Conservation (phyloP, 164 flowering plant genomes). For the Macadamia tetraphylla region DNA sequence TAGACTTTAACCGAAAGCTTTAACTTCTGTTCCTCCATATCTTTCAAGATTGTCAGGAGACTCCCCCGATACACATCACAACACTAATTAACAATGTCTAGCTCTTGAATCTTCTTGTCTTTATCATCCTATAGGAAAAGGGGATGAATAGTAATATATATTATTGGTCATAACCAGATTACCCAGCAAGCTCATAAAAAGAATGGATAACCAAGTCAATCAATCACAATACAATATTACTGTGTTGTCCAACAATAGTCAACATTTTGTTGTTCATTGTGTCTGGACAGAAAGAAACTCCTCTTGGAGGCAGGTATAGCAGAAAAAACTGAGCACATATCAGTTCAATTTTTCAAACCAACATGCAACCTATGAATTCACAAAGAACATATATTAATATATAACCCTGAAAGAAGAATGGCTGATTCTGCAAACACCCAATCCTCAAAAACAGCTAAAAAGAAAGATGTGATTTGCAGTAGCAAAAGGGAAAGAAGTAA, state of each 20-base stretch:
- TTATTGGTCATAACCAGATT: not conserved
- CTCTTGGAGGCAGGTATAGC: too few species aligned
- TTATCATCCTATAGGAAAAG: slow-evolving; percentile 40
- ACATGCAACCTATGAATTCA: not conserved
- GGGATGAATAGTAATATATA: not conserved
- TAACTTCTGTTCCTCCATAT: slow-evolving; percentile 74
- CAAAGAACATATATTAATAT: not conserved
- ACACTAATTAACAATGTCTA: slow-evolving; percentile 44
- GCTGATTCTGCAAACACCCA: too few species aligned
- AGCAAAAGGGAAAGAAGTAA: too few species aligned
- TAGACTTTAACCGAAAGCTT: slow-evolving; percentile 65
- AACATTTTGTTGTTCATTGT: too few species aligned
- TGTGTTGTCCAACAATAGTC: too few species aligned
- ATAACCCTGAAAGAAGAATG: not conserved
- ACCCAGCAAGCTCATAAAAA: not conserved
- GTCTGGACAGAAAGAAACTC: too few species aligned
- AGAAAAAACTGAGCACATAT: too few species aligned
- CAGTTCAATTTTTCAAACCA: not conserved
- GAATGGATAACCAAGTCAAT: not conserved
- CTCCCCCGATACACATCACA: slow-evolving; percentile 61
- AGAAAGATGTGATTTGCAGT: too few species aligned
- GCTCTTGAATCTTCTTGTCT: slow-evolving; percentile 52
- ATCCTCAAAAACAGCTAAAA: too few species aligned
- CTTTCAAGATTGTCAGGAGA: slow-evolving; percentile 54
- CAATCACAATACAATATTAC: too few species aligned